phyloP scores from a whole-genome alignment of 2,329 filamentous ascomycete genomes.

The Beauveria brongniartii region DNA sequence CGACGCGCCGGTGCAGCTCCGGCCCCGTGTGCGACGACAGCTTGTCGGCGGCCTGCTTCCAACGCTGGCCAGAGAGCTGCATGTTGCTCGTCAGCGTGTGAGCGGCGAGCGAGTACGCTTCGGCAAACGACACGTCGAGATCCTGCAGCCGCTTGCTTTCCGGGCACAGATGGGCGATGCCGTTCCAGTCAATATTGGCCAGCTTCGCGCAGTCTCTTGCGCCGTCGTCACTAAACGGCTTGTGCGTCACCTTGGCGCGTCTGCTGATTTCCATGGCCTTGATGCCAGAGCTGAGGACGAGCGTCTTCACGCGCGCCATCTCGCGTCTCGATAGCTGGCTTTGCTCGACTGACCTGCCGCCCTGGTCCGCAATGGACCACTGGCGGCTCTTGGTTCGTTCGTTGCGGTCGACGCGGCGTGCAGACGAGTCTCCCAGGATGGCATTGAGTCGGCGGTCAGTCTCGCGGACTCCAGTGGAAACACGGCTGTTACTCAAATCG shows the following conservation, averaged over 20 bases:
- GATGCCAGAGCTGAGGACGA: conserved; percentile 78
- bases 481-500: conserved; percentile 26
- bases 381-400: conserved; percentile 28
- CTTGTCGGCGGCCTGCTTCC: conserved; percentile 50
- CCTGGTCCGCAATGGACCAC: conserved; percentile 44
- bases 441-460: conserved; percentile 30
- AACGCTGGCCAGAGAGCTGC: conserved; percentile 40
- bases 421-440: conserved; percentile 16
- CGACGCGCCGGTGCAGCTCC: conserved; percentile 41
- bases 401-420: conserved; percentile 14
- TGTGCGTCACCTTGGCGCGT: conserved; percentile 45
- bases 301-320: conserved; percentile 66
- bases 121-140: conserved; percentile 31
- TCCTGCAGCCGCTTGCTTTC: conserved; percentile 25
- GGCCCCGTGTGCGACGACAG: conserved; percentile 52
- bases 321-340: conserved; percentile 55
- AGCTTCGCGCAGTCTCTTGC: conserved; percentile 16
- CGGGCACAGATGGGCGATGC: conserved; percentile 34
- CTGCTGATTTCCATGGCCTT: conserved; percentile 76
- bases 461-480: conserved; percentile 22
- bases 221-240: conserved; percentile 23
- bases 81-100: conserved; percentile 42
- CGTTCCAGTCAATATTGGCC: conserved; percentile 28
- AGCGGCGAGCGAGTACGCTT: conserved; percentile 44
- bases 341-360: conserved; percentile 26